Conservation (phyloP, 495 filamentous ascomycete genomes). For the Penicillium simplicissimum region DNA sequence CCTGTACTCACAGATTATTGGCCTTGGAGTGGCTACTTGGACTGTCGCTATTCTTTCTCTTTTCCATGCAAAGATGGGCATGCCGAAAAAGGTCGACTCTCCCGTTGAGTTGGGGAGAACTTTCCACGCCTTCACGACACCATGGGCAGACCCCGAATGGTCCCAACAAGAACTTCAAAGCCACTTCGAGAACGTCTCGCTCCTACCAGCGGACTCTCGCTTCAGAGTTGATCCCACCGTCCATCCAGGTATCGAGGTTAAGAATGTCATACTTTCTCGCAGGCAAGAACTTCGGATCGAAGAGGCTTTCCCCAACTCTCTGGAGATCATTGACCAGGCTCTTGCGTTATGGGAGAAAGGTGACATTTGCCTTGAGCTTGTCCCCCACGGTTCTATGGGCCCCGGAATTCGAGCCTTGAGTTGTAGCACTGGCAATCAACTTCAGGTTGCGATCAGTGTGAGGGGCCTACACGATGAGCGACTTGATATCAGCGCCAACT, state of each 20-base stretch:
- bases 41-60: conserved; percentile 52
- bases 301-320: conserved; percentile 49
- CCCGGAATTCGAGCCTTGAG: conserved; percentile 51
- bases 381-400: conserved; percentile 40
- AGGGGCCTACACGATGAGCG: conserved; percentile 37
- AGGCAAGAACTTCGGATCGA: conserved; percentile 35
- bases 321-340: conserved; percentile 41
- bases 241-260: conserved; percentile 54
- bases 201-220: conserved; percentile 34
- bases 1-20: conserved; percentile 51
- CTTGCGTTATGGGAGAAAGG: conserved; percentile 45
- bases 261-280: conserved; percentile 40
- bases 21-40: conserved; percentile 55
- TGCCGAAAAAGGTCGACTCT: conserved; percentile 44
- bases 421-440: conserved; percentile 34
- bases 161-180: conserved; percentile 56
- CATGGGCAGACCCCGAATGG: conserved; percentile 48
- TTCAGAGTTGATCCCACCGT: conserved; percentile 37
- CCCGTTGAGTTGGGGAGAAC: conserved; percentile 40
- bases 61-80: conserved; percentile 44
- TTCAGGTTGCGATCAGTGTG: conserved; percentile 47
- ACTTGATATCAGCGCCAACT: conserved; percentile 48
- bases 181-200: conserved; percentile 39
- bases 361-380: conserved; percentile 48
- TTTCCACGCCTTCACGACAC: conserved; percentile 47